A percentile compares a stretch with the other conserved stretches of the same genome.
These are phyloP conservation scores for Pterocarpus santalinus DNA, from an alignment of 306 rosid species.

Conservation along the genomic window DNA sequence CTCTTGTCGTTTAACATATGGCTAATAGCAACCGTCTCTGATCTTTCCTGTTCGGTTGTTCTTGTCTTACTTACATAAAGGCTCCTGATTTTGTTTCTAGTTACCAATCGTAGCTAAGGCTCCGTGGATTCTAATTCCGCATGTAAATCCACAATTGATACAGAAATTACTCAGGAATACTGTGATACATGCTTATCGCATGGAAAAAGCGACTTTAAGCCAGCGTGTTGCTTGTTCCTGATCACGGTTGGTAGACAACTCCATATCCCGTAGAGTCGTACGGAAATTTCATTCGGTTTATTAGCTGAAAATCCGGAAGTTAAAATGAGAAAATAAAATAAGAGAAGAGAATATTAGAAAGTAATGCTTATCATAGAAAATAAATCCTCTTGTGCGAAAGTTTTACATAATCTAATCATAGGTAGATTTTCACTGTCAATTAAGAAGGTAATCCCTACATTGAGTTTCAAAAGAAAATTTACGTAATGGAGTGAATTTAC, in stretches of 20 bases:
- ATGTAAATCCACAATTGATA: not conserved
- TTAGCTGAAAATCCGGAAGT: not conserved
- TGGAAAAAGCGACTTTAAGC: not conserved
- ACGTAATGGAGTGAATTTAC: too few species aligned
- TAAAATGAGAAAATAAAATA: too few species aligned
- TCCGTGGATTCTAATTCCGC: too few species aligned
- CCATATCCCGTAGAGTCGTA: not conserved
- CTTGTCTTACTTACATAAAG: not conserved
- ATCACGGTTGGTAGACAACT: not conserved
- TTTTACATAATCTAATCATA: too few species aligned
- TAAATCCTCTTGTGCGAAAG: too few species aligned
- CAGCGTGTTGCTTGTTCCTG: not conserved
- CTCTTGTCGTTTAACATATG: slow-evolving; percentile 11
- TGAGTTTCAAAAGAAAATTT: too few species aligned
- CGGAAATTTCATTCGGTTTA: not conserved
- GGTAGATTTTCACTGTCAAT: too few species aligned
- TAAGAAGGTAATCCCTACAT: too few species aligned
- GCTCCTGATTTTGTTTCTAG: too few species aligned
- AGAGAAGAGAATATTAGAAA: too few species aligned
- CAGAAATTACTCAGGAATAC: not conserved
- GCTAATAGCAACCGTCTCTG: not conserved
- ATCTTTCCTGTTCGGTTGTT: not conserved
- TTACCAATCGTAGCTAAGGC: too few species aligned
- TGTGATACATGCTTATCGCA: not conserved
- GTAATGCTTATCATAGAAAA: too few species aligned